Base-by-base conservation (phyloP, 2,329 filamentous ascomycete species). In the Eurotiales sp. region DNA sequence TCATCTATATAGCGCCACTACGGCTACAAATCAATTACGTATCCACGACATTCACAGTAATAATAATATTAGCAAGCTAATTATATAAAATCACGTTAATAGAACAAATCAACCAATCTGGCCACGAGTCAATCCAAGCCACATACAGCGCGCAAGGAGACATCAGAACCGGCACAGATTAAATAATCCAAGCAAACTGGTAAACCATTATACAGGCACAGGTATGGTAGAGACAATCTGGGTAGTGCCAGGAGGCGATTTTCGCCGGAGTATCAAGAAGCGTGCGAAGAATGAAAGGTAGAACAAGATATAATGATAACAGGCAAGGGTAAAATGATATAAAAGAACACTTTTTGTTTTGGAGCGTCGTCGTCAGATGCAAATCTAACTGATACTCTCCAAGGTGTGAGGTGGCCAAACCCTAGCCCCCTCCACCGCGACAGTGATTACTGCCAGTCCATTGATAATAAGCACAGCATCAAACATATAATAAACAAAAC, bases 111-210 rank as follows among this genome's bases (percentile, higher is more conserved):
- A 55, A 25, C 54, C 56, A 40, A 56, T 50, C 60, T 57, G 61
- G 72, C 73, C 73, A 76, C 75, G 75, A 77, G 75, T 78, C 75
- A 72, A 77, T 72, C 71, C 68, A 58, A 50, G 37, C 25, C 25
- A 27, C 10, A 27, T 27, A 10, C 17, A 27, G 11, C n/a, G 30
- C 55, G 57, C 56, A 43, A 66, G 72, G 73, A 77, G 74, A 77
- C 75, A 64, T 77, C 75, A 78, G 75, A 77, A 74, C 68, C 71
- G 73, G 69, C 72, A 54, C 46, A 56, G 57, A 54, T 19, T 32
- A 22, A 37, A 44, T 23, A 44, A n/a, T n/a, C n/a, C n/a, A n/a
- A n/a, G n/a, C n/a, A 44, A 22, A 43, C 25, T 46, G 34, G 19
- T 3, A 37, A 23, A 23, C 32, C 46, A 43, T 41, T 45, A 46